Conservation (phyloP, 164 flowering plant species). For the Umbilicus rupestris region DNA sequence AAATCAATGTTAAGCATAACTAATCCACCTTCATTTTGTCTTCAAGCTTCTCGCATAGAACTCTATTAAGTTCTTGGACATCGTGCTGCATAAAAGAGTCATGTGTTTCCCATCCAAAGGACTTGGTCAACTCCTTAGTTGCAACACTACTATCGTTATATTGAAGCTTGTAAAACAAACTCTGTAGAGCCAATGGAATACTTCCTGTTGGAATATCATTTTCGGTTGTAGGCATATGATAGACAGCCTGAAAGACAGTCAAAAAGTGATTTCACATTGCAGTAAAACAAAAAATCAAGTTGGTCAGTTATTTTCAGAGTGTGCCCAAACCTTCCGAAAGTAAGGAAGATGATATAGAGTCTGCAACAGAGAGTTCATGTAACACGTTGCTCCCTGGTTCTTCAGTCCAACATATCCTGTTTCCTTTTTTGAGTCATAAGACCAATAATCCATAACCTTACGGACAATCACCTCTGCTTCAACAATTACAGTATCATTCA, state of each 20-base stretch:
- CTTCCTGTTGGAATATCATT: constrained; percentile 88
- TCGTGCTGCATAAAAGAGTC: constrained; percentile 98
- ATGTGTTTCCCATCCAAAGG: constrained; percentile 97
- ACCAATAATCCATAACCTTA: constrained; percentile 63
- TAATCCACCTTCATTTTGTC: constrained; percentile 83
- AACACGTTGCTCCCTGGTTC: constrained; percentile 98
- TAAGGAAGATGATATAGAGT: constrained; percentile 87
- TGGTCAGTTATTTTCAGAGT: neutral
- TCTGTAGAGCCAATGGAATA: constrained; percentile 85
- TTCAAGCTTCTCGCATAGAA: constrained; percentile 85
- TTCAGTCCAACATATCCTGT: constrained; percentile 92
- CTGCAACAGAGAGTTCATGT: constrained; percentile 90
- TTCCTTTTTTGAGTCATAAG: constrained; percentile 91
- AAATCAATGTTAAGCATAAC: neutral
- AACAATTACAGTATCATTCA: constrained; percentile 52
- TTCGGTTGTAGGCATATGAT: constrained; percentile 96
- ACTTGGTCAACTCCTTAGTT: constrained; percentile 86
- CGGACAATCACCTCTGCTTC: constrained; percentile 88
- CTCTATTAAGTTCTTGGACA: constrained; percentile 91
- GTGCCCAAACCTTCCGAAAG: constrained; percentile 59
- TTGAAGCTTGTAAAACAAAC: constrained; percentile 89
- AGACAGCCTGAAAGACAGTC: constrained; percentile 60
- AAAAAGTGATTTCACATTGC: constrained; percentile 6
- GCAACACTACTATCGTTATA: constrained; percentile 84
- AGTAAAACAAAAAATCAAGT: neutral